Base-by-base conservation (phyloP, 148 eudicot species). In the Tetragonia tetragonoides region DNA sequence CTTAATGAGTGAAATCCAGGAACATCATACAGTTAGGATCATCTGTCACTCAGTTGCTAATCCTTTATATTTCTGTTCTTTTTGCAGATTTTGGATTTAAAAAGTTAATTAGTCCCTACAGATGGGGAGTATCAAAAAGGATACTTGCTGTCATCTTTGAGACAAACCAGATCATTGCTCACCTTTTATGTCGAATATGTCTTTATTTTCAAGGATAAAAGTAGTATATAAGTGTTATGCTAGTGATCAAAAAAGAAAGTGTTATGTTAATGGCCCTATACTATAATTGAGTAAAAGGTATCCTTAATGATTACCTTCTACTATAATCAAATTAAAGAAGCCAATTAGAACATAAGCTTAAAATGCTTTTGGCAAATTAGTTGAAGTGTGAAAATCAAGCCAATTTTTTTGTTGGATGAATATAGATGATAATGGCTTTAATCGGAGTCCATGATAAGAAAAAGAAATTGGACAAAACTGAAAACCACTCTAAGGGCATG, bases 111-210 rank as follows among this genome's bases (percentile, higher is more conserved):
- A 46, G 44, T 59, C 24, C 59, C 34, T 42, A 46, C 49, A 69
- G 67, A 57, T 54, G 24, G 28, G 23, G 47, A 49, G 62, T 20
- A 51, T 21, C 61, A 56, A 72, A 40, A 14, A 65, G 59, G 15
- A 53, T 77, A 59, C 68, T 77, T 59, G 84, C 77, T 77, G 81
- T 73, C 71, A 64, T 41, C 47, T 80, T 76, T 81, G 75, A 51
- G 51, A 70, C 75, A 60, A 69, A 75, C 10, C 74, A 75, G 60
- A 80, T 80, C 46, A 63, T 70, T 75, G 66, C 60, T 56, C 69
- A 42, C 41, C 81, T 66, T 66, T 53, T 81, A 14, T 81, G 28
- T 56, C 5, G 38, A 16, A 14, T 76, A 18, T 28, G 34, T 28
- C 34, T 28, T 28, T 28, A 28, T 18, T 11, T 56, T 56, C n/a